Evolutionary conservation across 192 early-diverging fungal species (phyloP).

Genomic region (Backusella westeae): DNA sequence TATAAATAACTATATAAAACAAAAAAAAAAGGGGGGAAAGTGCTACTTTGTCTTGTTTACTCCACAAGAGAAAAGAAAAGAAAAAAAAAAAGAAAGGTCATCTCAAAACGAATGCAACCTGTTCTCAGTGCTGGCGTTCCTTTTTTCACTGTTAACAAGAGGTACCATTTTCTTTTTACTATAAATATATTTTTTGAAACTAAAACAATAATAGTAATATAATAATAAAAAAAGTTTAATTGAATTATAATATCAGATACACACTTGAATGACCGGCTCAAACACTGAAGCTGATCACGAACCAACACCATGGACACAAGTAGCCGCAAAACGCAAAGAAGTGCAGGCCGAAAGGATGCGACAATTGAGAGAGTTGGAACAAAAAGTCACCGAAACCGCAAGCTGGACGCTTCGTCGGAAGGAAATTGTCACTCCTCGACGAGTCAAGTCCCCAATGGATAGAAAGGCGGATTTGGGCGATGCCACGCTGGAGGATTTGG

Average conservation of each 20-base stretch:
- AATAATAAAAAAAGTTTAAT: background rate
- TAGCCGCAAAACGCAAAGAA: constrained; percentile 16
- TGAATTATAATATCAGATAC: background rate
- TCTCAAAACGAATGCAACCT: constrained; percentile 1
- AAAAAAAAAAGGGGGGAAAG: background rate
- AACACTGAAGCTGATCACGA: background rate
- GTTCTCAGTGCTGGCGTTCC: background rate
- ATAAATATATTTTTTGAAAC: background rate
- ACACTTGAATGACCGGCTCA: background rate
- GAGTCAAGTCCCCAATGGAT: background rate
- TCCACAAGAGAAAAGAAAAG: background rate
- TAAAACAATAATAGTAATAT: background rate
- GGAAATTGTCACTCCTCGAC: constrained; percentile 7
- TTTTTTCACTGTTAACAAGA: background rate
- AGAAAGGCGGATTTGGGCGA: constrained; percentile 21
- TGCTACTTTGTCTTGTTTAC: background rate
- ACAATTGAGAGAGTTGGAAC: constrained; percentile 18
- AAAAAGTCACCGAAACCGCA: constrained; percentile 15
- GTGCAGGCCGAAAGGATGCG: constrained; percentile 14
- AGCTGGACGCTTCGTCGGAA: background rate
- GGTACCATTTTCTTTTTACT: background rate
- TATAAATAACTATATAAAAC: background rate
- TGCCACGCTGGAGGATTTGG: constrained; percentile 25
- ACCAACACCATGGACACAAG: constrained; percentile 10
- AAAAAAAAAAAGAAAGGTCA: background rate